Evolutionary conservation across 2,329 filamentous ascomycete genomes (phyloP), one percentile per base, ranked within the genome.

Genomic region (Stemphylium vesicarium): DNA sequence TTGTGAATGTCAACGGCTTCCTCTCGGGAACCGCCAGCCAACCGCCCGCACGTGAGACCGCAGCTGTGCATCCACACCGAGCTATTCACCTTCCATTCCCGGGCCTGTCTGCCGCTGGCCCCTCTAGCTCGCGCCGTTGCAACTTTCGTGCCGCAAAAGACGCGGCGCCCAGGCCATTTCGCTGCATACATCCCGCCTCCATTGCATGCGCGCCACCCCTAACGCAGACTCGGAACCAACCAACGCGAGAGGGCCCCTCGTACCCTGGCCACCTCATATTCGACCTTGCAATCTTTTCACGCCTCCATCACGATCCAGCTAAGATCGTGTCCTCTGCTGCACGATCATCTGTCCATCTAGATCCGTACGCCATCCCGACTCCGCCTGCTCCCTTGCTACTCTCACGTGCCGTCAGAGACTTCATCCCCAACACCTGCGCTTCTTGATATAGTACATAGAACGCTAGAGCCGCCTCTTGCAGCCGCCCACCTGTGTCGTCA

Each of bases 271-370:
- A n/a, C 22, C 15, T 24, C 16, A 10, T n/a, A 40, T 33, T 39
- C 32, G 12, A 12, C n/a, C 15, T 44, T 44, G 39, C 48, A 36
- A 36, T 24, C 20, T 33, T 11, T 41, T 33, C 26, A 22, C 29
- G 15, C 12, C 36, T 20, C 47, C 29, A 51, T 51, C 40, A n/a
- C 40, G 16, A 44, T 26, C 33, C 36, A 32, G 36, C 47, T 32
- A 41, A 44, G 51, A 53, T 33, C 26, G 31, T 37, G 6, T 22
- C 44, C 16, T 22, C 15, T 50, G 24, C 48, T 44, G 48, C 48
- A 50, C 48, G 32, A 44, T 50, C 48, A 32, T 37, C 41, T 51
- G 46, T 29, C 38, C 15, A 45, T 39, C 47, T 36, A 49, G 43
- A 42, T 53, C 38, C 16, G 16, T 13, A 13, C 37, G 15, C 37